These are phyloP conservation scores for Colletotrichum theobromicola DNA, from an alignment of 2,329 filamentous ascomycete species.

Conservation along the genomic window DNA sequence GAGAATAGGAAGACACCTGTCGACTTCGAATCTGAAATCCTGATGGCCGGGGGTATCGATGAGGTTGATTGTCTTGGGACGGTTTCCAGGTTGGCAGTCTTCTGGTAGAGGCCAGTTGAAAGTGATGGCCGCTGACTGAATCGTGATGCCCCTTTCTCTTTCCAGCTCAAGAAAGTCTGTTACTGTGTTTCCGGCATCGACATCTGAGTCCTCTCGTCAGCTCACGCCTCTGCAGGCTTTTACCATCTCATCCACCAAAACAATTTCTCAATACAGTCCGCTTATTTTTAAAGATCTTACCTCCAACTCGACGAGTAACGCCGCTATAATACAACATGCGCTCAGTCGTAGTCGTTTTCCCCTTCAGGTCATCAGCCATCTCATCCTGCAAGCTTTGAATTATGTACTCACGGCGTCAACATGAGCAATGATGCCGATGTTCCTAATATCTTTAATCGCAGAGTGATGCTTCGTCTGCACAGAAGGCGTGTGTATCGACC, in stretches of 20 bases:
- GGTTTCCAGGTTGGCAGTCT: constrained; percentile 41
- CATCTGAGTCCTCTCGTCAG: constrained; percentile 58
- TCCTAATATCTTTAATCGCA: constrained; percentile 72
- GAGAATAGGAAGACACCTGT: constrained; percentile 85
- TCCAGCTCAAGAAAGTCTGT: constrained; percentile 97
- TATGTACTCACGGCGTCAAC: constrained; percentile 78
- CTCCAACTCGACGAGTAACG: constrained; percentile 83
- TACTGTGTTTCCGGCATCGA: constrained; percentile 95
- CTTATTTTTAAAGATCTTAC: constrained; percentile 36
- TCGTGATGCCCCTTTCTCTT: constrained; percentile 91
- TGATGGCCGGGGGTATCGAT: constrained; percentile 98
- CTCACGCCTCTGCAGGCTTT: neutral
- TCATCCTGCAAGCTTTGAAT: neutral
- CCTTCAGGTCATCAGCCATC: constrained; percentile 46
- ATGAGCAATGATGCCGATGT: constrained; percentile 98
- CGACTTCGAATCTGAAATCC: constrained; percentile 96
- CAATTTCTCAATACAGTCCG: neutral
- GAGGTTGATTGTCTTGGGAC: constrained; percentile 78
- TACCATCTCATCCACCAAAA: neutral
- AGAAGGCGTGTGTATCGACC: constrained; percentile 9
- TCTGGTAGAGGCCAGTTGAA: constrained; percentile 83
- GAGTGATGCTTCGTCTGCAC: constrained; percentile 33
- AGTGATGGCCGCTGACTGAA: constrained; percentile 95
- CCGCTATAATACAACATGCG: constrained; percentile 98
- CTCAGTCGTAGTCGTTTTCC: constrained; percentile 98